These are phyloP conservation scores for Colletotrichum sp. DNA, from an alignment of 2,329 filamentous ascomycete genomes.

Conservation along the genomic window DNA sequence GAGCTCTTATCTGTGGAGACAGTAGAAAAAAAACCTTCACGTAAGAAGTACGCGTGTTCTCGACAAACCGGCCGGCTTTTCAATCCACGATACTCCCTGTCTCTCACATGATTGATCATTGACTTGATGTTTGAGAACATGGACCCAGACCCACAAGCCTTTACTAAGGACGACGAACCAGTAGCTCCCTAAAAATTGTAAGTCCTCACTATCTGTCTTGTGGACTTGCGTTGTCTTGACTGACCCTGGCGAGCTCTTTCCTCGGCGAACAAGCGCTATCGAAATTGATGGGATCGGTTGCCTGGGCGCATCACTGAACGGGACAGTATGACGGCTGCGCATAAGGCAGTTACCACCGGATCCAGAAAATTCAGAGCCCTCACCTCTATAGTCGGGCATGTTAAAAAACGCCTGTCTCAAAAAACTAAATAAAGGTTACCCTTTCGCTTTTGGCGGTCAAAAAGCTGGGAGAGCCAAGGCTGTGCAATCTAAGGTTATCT, in stretches of 20 bases:
- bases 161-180: not conserved
- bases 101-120: not conserved
- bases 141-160: not conserved
- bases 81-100: not conserved
- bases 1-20: not conserved
- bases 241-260: not conserved
- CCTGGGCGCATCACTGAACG: not conserved
- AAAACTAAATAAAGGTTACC: not conserved
- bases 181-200: not conserved
- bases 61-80: not conserved
- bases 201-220: not conserved
- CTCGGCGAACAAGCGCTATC: not conserved
- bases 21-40: not conserved
- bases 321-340: not conserved
- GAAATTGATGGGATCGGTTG: not conserved
- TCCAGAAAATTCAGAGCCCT: not conserved
- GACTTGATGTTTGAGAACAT: not conserved
- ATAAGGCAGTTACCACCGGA: not conserved
- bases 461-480: no score
- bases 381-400: not conserved
- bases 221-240: not conserved
- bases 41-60: not conserved
- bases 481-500: not conserved
- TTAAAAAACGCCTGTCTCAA: not conserved
- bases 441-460: no score